These are phyloP conservation scores for Friedmanniomyces simplex DNA, from an alignment of 495 filamentous ascomycete genomes.

Conservation along the genomic window DNA sequence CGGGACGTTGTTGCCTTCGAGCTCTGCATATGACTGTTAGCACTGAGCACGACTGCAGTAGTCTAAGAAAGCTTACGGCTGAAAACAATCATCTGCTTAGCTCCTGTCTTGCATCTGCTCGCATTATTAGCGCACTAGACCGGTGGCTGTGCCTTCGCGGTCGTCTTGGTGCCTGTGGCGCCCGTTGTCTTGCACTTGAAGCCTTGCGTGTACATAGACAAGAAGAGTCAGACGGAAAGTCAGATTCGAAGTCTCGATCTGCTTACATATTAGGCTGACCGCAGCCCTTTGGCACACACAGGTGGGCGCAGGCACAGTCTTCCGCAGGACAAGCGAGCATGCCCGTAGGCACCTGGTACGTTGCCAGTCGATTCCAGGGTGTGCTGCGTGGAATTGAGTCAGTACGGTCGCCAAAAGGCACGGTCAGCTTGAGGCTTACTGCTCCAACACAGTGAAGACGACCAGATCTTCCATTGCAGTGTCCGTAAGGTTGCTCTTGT, in stretches of 20 bases:
- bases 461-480: slow-evolving; percentile 45
- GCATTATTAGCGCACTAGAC: slow-evolving; percentile 36
- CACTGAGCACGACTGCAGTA: no score
- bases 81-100: slow-evolving; percentile 48
- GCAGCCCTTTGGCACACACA: slow-evolving; percentile 47
- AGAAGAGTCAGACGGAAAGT: not conserved
- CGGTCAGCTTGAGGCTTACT: no score
- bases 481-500: slow-evolving; percentile 36
- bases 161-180: slow-evolving; percentile 30
- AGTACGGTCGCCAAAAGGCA: no score
- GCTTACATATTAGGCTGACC: slow-evolving; percentile 35
- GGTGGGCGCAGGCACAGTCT: slow-evolving; percentile 47
- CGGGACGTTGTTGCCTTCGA: slow-evolving; percentile 34
- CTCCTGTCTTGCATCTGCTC: slow-evolving; percentile 39
- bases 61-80: no score
- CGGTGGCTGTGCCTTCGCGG: slow-evolving; percentile 35
- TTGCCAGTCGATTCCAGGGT: slow-evolving; percentile 41
- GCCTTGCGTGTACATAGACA: slow-evolving; percentile 39
- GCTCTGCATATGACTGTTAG: no score
- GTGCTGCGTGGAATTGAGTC: slow-evolving; percentile 20
- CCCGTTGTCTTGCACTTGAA: slow-evolving; percentile 43
- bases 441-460: slow-evolving; percentile 41
- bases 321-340: slow-evolving; percentile 40
- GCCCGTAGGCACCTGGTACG: slow-evolving; percentile 39
- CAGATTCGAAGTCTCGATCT: not conserved